Evolutionary conservation across 306 rosid genomes (phyloP), one percentile per base, ranked within the genome.

Genomic region (Prinsepia uniflora): DNA sequence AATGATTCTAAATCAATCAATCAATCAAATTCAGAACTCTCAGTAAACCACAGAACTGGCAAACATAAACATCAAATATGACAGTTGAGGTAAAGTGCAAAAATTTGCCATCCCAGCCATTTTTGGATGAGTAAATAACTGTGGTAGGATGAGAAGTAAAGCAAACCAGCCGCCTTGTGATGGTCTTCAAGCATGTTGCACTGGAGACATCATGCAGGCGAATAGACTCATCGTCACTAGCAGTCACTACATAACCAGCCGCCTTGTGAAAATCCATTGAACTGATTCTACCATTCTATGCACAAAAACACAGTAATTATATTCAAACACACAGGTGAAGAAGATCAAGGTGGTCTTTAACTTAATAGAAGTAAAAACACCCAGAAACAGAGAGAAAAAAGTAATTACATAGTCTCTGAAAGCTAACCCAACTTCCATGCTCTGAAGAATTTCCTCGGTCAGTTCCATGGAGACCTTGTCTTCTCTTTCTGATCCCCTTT

Each of bases 371-470:
- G 14, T 2, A 43, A 63, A 0, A 6, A 9, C 36, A 46, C 12
- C 13, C 36, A 34, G 47, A 55, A 12, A 49, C 24, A 50, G 10
- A 71, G 18, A 44, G 18, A 34, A 1, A 70, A 50, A 65, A 13
- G 64, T n/a, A 57, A 71, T 75, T 71, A 90, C 98, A 62, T 90
- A 94, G 82, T 90, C 98, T 82, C 90, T 86, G 80, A 94, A 94
- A 44, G 92, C 81, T 89, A 94, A 83, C 76, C 98, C 98, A 14
- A 94, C 96, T 89, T 94, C 98, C 98, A 94, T 94, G 83, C 98
- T 90, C 58, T 87, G 98, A 78, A 90, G 85, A 77, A 90, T 86
- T 78, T 90, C 98, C 82, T 94, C 96, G 7, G 90, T 94, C 49
- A 90, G 87, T 77, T 94, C 98, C 89, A 94, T 48, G 30, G 96